Evolutionary conservation across 164 flowering plant genomes (phyloP).

Genomic region (Echeveria elegans): DNA sequence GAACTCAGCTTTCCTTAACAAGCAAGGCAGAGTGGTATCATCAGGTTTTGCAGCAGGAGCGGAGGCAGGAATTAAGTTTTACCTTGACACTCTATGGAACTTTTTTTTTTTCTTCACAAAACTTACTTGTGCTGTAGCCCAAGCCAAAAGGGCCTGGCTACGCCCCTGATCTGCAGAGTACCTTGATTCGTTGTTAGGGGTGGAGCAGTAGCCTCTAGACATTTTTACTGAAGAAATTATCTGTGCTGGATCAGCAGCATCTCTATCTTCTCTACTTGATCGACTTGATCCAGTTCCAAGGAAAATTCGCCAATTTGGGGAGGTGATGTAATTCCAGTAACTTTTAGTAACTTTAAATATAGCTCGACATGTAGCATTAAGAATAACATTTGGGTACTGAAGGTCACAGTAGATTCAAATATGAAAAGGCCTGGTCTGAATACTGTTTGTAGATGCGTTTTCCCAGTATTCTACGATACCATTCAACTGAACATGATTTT

Average conservation of each 20-base stretch:
- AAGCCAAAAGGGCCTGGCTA: too few relatives aligned
- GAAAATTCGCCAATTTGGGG: slow-evolving; percentile 77
- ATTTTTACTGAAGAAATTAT: slow-evolving; percentile 97
- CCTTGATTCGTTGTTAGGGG: slow-evolving; percentile 79
- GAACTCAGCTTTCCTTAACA: slow-evolving; percentile 87
- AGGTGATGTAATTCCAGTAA: too few relatives aligned
- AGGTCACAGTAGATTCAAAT: not conserved
- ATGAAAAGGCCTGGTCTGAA: not conserved
- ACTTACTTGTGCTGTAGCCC: too few relatives aligned
- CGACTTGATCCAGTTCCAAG: slow-evolving; percentile 94
- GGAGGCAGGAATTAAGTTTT: too few relatives aligned
- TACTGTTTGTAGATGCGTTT: not conserved
- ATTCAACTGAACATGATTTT: not conserved
- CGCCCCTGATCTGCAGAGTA: slow-evolving; percentile 92
- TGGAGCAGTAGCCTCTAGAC: slow-evolving; percentile 80
- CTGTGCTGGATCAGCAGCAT: slow-evolving; percentile 98
- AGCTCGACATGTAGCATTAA: not conserved
- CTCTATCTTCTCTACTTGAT: slow-evolving; percentile 81
- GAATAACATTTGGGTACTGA: not conserved
- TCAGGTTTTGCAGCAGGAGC: slow-evolving; percentile 73
- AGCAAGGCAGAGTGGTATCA: slow-evolving; percentile 84
- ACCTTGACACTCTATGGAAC: too few relatives aligned
- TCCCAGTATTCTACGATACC: not conserved
- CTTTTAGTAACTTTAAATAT: not conserved
- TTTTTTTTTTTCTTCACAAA: too few relatives aligned